Evolutionary conservation across 2,329 filamentous ascomycete species (phyloP), one percentile per base, ranked within the genome.

Genomic region (Colletotrichum tanaceti): DNA sequence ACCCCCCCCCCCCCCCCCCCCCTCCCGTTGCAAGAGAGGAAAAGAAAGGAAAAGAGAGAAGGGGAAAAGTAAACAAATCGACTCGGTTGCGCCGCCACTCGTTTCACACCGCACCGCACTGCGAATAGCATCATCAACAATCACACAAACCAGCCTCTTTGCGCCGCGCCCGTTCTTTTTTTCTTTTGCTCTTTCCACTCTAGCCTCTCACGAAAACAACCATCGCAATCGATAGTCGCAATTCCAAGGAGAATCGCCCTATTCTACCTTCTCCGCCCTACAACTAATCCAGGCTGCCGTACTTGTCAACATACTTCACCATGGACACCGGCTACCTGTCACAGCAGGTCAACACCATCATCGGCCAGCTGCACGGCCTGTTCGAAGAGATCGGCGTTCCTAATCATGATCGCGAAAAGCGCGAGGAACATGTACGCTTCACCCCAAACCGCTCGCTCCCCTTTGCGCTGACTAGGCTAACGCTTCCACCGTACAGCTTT

Each of bases 321-420:
- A 97, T 98, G 90, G 94, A 98, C 82, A 93, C 94, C 68, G 93
- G 92, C 79, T 97, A 97, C 80, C 86, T 98, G 77, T 92, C 93
- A 74, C 93, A 97, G 79, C 96, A 98, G 88, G 93, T 99, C 82
- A 96, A 93, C 73, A 93, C 89, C 75, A 98, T 97, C 77, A 94
- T 98, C 78, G 89, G 89, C 79, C 94, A 98, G 81, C 87, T 99
- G 70, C 95, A 98, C 81, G 92, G 92, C 72, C 88, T 98, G 66
- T 99, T 98, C 77, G 96, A 99, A 79, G 95, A 99, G 78, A 99
- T 99, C 76, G 96, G 96, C 68, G 92, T 99, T n/a, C 89, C 95
- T 35, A 89, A 84, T 76, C 94, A 97, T 89, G 96, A 98, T 80
- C 92, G 96, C 76, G 94, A 98, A 77, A 86, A 89, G 58, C 88